Percentiles rank a stretch among this genome's conserved stretches.
Evolutionary conservation across 164 flowering plant genomes (phyloP).

Genomic region (Tinospora cordifolia): DNA sequence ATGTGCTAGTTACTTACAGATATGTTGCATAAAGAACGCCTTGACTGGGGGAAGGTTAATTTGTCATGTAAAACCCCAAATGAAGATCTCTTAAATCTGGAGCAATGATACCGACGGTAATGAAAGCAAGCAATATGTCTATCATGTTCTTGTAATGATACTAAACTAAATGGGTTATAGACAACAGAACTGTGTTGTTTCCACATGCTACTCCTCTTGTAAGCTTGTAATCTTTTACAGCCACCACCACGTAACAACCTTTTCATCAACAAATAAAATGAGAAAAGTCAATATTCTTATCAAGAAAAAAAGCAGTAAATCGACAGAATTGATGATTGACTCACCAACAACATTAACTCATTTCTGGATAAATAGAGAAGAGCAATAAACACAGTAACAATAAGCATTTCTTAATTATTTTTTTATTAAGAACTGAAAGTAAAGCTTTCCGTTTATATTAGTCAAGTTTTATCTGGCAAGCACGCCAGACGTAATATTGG

Average conservation of each 20-base stretch:
- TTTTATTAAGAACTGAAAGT: background rate
- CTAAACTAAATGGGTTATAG: conserved; percentile 14
- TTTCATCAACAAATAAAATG: conserved; percentile 7
- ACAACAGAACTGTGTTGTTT: conserved; percentile 17
- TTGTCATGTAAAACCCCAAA: conserved; percentile 42
- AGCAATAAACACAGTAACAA: background rate
- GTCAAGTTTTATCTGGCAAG: background rate
- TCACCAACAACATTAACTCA: background rate
- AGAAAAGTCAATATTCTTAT: background rate
- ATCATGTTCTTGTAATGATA: conserved; percentile 14
- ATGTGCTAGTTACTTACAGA: conserved; percentile 34
- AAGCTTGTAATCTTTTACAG: conserved; percentile 16
- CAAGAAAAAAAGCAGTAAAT: background rate
- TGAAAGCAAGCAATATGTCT: conserved; percentile 34
- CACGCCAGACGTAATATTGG: background rate
- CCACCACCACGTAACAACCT: conserved; percentile 34
- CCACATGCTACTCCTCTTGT: conserved; percentile 18
- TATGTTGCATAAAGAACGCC: conserved; percentile 15
- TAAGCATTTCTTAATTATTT: background rate
- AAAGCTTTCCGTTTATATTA: background rate
- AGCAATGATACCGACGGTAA: conserved; percentile 16
- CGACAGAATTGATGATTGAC: background rate
- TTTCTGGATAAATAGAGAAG: background rate
- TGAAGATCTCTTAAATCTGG: conserved; percentile 13
- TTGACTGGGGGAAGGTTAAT: conserved; percentile 34